Conservation (phyloP, 192 early-diverging fungal species). For the Coemansia aciculifera region DNA sequence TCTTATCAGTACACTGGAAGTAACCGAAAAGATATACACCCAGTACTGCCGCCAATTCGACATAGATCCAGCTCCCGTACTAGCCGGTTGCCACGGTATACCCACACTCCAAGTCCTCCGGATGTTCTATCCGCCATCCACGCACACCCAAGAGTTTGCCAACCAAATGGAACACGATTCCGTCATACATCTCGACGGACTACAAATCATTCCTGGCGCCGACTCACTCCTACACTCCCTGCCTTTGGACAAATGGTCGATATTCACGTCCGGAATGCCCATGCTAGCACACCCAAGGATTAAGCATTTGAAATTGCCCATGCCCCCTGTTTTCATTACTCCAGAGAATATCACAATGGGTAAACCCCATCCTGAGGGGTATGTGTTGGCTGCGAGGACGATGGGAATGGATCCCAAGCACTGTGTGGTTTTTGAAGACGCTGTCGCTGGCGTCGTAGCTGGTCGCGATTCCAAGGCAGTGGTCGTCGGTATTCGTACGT, state of each 20-base stretch:
- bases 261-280: slow-evolving; percentile 39
- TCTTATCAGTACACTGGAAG: slow-evolving; percentile 23
- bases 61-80: slow-evolving; percentile 23
- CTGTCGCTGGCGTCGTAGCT: slow-evolving; percentile 17
- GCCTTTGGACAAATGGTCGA: slow-evolving; percentile 18
- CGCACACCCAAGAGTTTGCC: slow-evolving; percentile 29
- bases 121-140: slow-evolving; percentile 16
- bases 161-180: slow-evolving; percentile 20
- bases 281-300: slow-evolving; percentile 29
- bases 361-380: slow-evolving; percentile 40
- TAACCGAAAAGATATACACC: slow-evolving; percentile 32
- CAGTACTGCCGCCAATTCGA: slow-evolving; percentile 1
- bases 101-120: slow-evolving; percentile 38
- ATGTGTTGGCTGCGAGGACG: slow-evolving; percentile 20
- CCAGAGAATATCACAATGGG: slow-evolving; percentile 23
- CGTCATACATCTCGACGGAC: slow-evolving; percentile 7
- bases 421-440: slow-evolving; percentile 49
- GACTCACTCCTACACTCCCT: slow-evolving; percentile 3
- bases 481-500: slow-evolving; percentile 29
- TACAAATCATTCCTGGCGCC: slow-evolving; percentile 26
- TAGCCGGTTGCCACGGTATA: slow-evolving; percentile 32
- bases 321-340: slow-evolving; percentile 30
- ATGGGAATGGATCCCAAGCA: slow-evolving; percentile 6
- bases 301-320: slow-evolving; percentile 17
- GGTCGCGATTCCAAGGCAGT: slow-evolving; percentile 15